phyloP scores from a whole-genome alignment of 2,329 filamentous ascomycete genomes.

The Alternaria triticimaculans region DNA sequence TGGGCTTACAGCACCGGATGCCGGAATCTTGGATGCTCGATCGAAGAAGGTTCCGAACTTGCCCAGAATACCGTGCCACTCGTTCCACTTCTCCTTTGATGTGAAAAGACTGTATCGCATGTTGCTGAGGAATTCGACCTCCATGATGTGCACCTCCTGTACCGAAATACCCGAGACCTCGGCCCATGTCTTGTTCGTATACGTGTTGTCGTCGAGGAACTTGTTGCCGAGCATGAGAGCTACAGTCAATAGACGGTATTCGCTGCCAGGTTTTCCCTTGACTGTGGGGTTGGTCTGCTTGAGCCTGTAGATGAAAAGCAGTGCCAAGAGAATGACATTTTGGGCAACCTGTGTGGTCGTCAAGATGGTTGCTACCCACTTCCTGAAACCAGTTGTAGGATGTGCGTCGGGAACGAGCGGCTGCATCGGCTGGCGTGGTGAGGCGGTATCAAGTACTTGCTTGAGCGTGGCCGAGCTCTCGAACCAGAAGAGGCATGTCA shows the following conservation, averaged over 20 bases:
- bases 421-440: slow-evolving; percentile 53
- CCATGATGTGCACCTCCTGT: slow-evolving; percentile 97
- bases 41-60: slow-evolving; percentile 86
- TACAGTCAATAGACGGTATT: slow-evolving; percentile 90
- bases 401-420: slow-evolving; percentile 74
- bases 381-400: slow-evolving; percentile 80
- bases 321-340: slow-evolving; percentile 88
- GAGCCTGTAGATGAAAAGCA: slow-evolving; percentile 91
- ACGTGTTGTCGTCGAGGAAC: slow-evolving; percentile 98
- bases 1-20: slow-evolving; percentile 49
- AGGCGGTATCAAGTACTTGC: slow-evolving; percentile 69
- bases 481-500: slow-evolving; percentile 98
- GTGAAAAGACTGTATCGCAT: slow-evolving; percentile 94
- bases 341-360: slow-evolving; percentile 95
- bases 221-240: slow-evolving; percentile 98
- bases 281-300: slow-evolving; percentile 90
- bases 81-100: slow-evolving; percentile 83
- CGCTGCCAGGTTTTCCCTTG: slow-evolving; percentile 89
- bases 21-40: slow-evolving; percentile 62
- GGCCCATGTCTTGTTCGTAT: slow-evolving; percentile 99
- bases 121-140: slow-evolving; percentile 99
- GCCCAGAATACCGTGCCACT: slow-evolving; percentile 83
- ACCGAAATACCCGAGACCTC: slow-evolving; percentile 95
- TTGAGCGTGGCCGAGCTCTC: slow-evolving; percentile 82
- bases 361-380: slow-evolving; percentile 91